These are phyloP conservation scores for Fusarium sp. DNA, from an alignment of 2,329 filamentous ascomycete species.

Conservation along the genomic window DNA sequence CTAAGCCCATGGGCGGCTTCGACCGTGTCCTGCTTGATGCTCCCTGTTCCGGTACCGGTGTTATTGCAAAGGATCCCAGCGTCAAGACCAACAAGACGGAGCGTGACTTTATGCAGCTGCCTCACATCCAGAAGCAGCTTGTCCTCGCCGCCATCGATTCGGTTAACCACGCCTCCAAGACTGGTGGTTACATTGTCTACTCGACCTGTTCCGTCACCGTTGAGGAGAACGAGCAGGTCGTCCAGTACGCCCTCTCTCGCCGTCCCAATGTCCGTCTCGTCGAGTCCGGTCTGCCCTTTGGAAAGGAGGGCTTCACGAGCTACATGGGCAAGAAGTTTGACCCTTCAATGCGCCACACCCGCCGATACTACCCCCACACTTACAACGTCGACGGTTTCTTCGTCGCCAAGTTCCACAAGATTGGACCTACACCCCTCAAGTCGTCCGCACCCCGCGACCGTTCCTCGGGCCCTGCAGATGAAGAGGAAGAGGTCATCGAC, in stretches of 20 bases:
- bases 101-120: conserved; percentile 91
- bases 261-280: conserved; percentile 95
- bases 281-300: conserved; percentile 89
- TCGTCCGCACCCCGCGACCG: conserved; percentile 48
- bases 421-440: conserved; percentile 77
- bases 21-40: conserved; percentile 95
- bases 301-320: conserved; percentile 90
- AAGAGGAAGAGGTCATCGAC: conserved; percentile 67
- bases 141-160: conserved; percentile 94
- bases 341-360: conserved; percentile 82
- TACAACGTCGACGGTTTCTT: conserved; percentile 99
- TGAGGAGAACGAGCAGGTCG: conserved; percentile 90
- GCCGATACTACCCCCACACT: conserved; percentile 89
- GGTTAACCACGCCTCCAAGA: conserved; percentile 90
- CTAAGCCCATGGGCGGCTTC: conserved; percentile 93
- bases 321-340: conserved; percentile 95
- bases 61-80: conserved; percentile 95
- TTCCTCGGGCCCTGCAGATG: conserved; percentile 46
- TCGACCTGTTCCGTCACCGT: conserved; percentile 96
- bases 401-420: conserved; percentile 97
- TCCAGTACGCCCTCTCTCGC: conserved; percentile 91
- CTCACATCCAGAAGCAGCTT: conserved; percentile 95
- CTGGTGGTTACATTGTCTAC: conserved; percentile 95
- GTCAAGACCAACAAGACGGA: conserved; percentile 99
- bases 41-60: conserved; percentile 95